Evolutionary conservation across 2,329 filamentous ascomycete species (phyloP).

Genomic region (Pestalotiopsis fici): DNA sequence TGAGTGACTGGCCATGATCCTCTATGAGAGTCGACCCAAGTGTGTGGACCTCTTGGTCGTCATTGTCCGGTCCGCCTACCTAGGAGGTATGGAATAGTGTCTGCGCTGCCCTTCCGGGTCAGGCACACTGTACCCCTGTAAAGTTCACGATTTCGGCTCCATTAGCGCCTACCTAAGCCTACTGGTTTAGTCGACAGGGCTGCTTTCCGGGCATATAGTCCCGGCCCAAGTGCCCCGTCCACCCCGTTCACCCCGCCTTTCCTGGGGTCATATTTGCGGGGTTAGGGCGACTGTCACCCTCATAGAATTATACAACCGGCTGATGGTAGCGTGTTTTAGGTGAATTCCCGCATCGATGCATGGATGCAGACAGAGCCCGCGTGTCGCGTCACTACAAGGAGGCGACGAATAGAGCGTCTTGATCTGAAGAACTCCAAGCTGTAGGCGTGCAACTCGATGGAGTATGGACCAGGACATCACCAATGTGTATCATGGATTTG

Average conservation of each 20-base stretch:
- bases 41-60: background rate
- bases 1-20: background rate
- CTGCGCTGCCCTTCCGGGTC: background rate
- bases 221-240: background rate
- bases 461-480: too few relatives aligned
- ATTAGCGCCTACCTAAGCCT: background rate
- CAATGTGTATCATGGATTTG: too few relatives aligned
- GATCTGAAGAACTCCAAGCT: background rate
- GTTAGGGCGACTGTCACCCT: background rate
- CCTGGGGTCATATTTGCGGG: background rate
- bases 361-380: background rate
- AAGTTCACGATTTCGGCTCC: background rate
- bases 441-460: too few relatives aligned
- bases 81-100: background rate
- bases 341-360: background rate
- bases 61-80: background rate
- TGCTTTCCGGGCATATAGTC: background rate
- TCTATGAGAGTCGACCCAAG: background rate
- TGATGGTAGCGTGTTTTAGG: background rate
- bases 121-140: background rate
- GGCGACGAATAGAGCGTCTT: background rate
- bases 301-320: background rate
- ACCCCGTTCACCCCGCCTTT: background rate
- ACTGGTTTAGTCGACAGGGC: background rate
- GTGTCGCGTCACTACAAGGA: background rate